Conservation (phyloP, 768 basidiomycete species). For the Lentinula boryana region DNA sequence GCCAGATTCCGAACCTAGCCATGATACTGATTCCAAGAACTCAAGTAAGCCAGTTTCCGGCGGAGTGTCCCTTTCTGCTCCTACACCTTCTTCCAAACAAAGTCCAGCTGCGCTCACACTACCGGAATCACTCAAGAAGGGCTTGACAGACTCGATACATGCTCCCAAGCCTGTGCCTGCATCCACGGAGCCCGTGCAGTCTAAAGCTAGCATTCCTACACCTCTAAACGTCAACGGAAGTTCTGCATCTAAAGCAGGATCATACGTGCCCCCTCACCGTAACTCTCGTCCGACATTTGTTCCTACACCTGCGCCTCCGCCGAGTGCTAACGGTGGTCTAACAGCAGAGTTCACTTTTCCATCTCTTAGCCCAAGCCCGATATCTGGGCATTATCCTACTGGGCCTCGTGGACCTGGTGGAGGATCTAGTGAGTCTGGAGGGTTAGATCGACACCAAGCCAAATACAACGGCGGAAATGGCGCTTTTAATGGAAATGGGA, state of each 20-base stretch:
- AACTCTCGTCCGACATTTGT: conserved; percentile 19
- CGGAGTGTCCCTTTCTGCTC: background rate
- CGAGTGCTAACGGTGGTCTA: conserved; percentile 14
- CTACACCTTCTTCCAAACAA: background rate
- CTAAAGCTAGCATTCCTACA: background rate
- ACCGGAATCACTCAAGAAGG: background rate
- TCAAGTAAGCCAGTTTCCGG: background rate
- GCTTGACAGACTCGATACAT: background rate
- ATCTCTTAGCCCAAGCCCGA: conserved; percentile 2
- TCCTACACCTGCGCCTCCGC: conserved; percentile 20
- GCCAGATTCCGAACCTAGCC: conserved; percentile 3
- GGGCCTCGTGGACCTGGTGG: conserved; percentile 1
- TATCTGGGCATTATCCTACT: conserved; percentile 3
- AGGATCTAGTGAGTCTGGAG: background rate
- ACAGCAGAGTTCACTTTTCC: background rate
- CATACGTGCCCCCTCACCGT: conserved; percentile 1
- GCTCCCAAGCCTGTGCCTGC: background rate
- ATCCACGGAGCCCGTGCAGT: background rate
- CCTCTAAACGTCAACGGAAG: background rate
- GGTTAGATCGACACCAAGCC: background rate
- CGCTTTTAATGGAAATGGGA: background rate
- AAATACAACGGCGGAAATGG: background rate
- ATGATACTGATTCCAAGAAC: background rate
- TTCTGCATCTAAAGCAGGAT: background rate
- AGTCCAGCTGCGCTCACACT: background rate